Evolutionary conservation across 495 filamentous ascomycete genomes (phyloP), one percentile per base, ranked within the genome.

Genomic region (Daldinia concentrica): DNA sequence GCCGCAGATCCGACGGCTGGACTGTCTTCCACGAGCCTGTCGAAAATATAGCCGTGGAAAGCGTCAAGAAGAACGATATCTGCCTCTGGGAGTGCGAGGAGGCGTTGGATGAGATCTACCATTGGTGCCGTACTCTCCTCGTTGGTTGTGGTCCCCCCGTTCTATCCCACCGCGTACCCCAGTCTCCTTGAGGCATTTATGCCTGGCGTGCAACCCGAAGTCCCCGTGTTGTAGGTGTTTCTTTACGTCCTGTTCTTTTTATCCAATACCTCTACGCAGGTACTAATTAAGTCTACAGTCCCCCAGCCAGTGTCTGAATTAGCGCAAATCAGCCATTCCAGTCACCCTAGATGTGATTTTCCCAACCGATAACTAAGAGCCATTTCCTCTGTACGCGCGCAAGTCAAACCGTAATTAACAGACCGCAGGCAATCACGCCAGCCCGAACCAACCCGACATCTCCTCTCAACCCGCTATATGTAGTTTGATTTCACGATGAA

Each of bases 51-150:
- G 6, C 26, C 9, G 24, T 29, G 15, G 34, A 43, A 5, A 6
- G 17, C 27, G 5, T 22, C 9, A 12, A 1, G 30, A 7, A 22
- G 9, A 19, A 51, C 43, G 60, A 62, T 36, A 32, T 50, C 24
- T n/a, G 52, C 15, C 22, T 64, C 34, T 43, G 48, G 61, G 61
- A 64, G 32, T 64, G 32, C 19, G 61, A 64, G 15, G 48, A 29
- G 32, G 61, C 50, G 1, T 1, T 64, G 3, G 14, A 9, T 3
- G 1, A 17, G 7, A 24, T 64, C 15, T 43, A 43, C 7, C 4
- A 29, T 3, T 55, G 48, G 48, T 8, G 6, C 26, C 4, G 14
- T 7, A 8, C 8, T 11, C 8, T 34, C 8, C 11, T 34, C 8
- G 0, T 34, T 34, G 32, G 32, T 11, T 8, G 32, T 34, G 32